phyloP scores from a whole-genome alignment of 768 basidiomycete genomes.

The Pisolithus tinctorius region DNA sequence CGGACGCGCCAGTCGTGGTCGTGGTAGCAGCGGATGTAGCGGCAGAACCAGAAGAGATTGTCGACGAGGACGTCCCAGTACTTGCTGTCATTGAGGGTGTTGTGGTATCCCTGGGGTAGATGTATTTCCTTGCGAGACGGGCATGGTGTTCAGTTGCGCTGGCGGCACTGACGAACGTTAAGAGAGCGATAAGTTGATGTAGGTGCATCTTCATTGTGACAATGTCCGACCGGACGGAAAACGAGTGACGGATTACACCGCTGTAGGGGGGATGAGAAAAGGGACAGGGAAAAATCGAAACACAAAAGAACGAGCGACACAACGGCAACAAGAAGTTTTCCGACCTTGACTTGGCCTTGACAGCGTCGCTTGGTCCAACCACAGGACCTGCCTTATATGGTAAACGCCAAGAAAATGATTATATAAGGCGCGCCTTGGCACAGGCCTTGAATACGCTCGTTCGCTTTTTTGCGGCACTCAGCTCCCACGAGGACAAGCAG shows the following conservation, averaged over 20 bases:
- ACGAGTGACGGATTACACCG: not conserved
- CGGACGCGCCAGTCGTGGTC: not conserved
- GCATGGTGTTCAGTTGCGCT: constrained; percentile 35
- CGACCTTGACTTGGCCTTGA: not conserved
- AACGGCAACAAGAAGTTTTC: not conserved
- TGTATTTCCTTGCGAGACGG: constrained; percentile 30
- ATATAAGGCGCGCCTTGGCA: too few species aligned
- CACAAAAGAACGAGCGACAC: not conserved
- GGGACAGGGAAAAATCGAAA: not conserved
- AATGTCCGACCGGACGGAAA: constrained; percentile 7
- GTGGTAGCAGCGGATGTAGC: not conserved
- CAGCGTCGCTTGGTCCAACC: not conserved
- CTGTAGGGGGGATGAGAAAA: not conserved
- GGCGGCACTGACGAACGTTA: constrained; percentile 32
- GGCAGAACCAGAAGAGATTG: constrained; percentile 2
- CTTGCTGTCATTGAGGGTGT: constrained; percentile 4
- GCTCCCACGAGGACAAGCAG: too few species aligned
- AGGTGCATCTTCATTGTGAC: constrained; percentile 34
- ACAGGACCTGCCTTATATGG: constrained; percentile 2
- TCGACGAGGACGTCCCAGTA: constrained; percentile 1
- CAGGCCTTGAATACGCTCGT: too few species aligned
- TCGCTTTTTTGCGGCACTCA: too few species aligned
- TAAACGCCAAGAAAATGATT: not conserved
- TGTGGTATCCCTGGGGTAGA: constrained; percentile 3
- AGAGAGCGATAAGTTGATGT: constrained; percentile 38